phyloP scores from a whole-genome alignment of 1,284 basidiomycete species.

The Moesziomyces sp. region DNA sequence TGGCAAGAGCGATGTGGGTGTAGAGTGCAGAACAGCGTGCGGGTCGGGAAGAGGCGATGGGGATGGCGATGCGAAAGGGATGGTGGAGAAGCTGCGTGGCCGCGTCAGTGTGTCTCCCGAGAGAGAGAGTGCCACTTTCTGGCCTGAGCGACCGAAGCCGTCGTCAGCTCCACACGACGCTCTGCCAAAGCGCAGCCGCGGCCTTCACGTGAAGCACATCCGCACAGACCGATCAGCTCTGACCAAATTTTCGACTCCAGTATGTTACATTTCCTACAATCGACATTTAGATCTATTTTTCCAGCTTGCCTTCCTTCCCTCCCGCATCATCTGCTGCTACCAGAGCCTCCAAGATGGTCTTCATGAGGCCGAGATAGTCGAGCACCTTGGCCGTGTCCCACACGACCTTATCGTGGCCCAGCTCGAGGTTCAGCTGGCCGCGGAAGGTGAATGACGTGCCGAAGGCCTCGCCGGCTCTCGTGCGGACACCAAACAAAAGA shows the following conservation, averaged over 20 bases:
- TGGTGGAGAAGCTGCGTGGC: slow-evolving; percentile 6
- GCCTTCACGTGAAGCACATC: slow-evolving; percentile 25
- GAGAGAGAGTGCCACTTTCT: not conserved
- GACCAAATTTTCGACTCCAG: not conserved
- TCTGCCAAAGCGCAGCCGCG: not conserved
- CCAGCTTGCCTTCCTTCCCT: not conserved
- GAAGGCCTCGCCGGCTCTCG: slow-evolving; percentile 40
- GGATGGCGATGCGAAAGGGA: not conserved
- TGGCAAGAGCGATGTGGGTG: not conserved
- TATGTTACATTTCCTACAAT: slow-evolving; percentile 15
- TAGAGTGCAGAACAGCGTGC: not conserved
- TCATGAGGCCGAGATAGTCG: slow-evolving; percentile 32
- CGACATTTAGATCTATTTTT: not conserved
- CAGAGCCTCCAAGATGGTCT: slow-evolving; percentile 28
- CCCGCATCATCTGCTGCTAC: slow-evolving; percentile 19
- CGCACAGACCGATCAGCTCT: slow-evolving; percentile 52
- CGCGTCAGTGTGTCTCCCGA: slow-evolving; percentile 20
- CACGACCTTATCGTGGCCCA: slow-evolving; percentile 36
- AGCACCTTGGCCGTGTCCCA: slow-evolving; percentile 41
- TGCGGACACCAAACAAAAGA: slow-evolving; percentile 42
- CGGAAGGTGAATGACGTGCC: slow-evolving; percentile 46
- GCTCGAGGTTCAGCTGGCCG: slow-evolving; percentile 38
- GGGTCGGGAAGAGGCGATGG: not conserved
- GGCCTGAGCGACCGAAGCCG: slow-evolving; percentile 1
- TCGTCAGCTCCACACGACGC: slow-evolving; percentile 48